phyloP scores from a whole-genome alignment of 139 green algal species.

The Pseudopediastrum boryanum region DNA sequence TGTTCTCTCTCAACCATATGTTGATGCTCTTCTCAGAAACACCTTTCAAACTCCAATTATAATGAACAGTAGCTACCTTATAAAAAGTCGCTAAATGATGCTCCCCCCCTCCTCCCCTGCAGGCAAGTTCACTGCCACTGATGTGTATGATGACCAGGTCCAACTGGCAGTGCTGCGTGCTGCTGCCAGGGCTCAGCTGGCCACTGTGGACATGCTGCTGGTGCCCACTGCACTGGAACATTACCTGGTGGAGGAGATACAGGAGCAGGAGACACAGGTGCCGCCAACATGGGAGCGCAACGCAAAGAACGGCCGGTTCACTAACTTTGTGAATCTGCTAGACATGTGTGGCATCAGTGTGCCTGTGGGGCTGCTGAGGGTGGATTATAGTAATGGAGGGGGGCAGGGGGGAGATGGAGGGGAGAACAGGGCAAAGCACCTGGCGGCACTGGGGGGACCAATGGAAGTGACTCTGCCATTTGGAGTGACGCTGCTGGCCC shows the following conservation, averaged over 20 bases:
- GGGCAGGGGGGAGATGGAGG: not conserved
- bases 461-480: slow-evolving; percentile 65
- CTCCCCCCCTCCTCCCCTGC: too few species aligned
- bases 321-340: slow-evolving; percentile 87
- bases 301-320: slow-evolving; percentile 79
- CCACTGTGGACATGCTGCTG: slow-evolving; percentile 68
- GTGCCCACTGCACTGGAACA: slow-evolving; percentile 80
- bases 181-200: slow-evolving; percentile 45
- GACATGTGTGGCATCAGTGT: slow-evolving; percentile 79
- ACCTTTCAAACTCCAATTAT: too few species aligned
- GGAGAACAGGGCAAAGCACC: slow-evolving; percentile 16
- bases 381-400: slow-evolving; percentile 19
- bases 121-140: slow-evolving; percentile 59
- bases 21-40: too few species aligned
- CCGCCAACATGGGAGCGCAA: slow-evolving; percentile 57
- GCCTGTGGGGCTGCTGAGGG: slow-evolving; percentile 59
- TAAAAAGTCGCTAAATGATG: too few species aligned
- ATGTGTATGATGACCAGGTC: slow-evolving; percentile 67
- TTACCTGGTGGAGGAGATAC: slow-evolving; percentile 70
- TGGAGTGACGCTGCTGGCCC: slow-evolving; percentile 75
- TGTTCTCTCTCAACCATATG: too few species aligned
- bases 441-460: slow-evolving; percentile 31
- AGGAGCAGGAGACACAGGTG: slow-evolving; percentile 50
- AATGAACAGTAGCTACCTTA: too few species aligned
- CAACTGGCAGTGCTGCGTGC: slow-evolving; percentile 45